Conservation (phyloP, 768 basidiomycete species). For the Tricholoma flavovirens region DNA sequence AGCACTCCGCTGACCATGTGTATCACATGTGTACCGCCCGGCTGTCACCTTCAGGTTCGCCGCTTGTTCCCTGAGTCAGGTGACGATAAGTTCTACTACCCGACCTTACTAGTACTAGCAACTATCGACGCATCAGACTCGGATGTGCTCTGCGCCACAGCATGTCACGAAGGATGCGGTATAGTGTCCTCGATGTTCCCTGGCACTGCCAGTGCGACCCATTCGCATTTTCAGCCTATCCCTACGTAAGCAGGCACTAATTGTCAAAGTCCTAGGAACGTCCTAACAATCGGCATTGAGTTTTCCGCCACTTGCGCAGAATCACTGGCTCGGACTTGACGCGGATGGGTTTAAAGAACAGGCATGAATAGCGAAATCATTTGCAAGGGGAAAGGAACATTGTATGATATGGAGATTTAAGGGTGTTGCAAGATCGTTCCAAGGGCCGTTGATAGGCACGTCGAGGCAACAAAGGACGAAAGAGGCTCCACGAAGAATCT, state of each 20-base stretch:
- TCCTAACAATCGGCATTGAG: neutral
- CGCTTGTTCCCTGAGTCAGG: too few relatives aligned
- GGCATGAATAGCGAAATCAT: neutral
- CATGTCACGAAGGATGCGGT: neutral
- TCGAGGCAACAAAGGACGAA: neutral
- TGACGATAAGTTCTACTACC: neutral
- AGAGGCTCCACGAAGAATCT: neutral
- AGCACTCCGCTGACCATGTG: conserved; percentile 12
- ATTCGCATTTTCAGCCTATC: neutral
- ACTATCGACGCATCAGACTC: too few relatives aligned
- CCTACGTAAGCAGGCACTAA: neutral
- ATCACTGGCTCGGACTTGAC: neutral
- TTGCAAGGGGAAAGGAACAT: neutral
- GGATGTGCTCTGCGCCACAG: neutral
- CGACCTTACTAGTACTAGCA: neutral
- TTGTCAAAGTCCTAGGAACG: neutral
- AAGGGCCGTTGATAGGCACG: neutral
- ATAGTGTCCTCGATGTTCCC: neutral
- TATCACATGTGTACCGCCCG: neutral
- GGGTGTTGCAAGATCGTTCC: neutral
- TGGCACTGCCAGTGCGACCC: neutral
- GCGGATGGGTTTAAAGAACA: neutral
- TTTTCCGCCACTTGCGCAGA: neutral
- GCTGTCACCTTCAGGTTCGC: neutral
- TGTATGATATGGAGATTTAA: neutral